A percentile compares a stretch with the other conserved stretches of the same genome.
phyloP scores from a whole-genome alignment of 305 asterid genomes.

The Fraxinus paxiana region DNA sequence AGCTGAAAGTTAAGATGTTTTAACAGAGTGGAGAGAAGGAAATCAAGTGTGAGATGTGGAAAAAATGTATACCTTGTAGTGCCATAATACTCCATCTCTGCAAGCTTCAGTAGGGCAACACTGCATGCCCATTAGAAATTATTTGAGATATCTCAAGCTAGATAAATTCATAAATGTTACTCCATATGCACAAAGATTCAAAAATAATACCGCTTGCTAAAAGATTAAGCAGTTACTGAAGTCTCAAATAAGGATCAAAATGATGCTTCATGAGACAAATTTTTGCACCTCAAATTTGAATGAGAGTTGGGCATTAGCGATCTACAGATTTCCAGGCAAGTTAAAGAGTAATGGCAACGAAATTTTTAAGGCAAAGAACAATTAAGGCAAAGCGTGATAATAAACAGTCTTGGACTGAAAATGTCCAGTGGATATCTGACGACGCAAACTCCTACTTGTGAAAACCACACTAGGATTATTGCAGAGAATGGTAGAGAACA shows the following conservation, averaged over 20 bases:
- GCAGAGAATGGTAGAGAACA: neutral
- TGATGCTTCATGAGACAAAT: neutral
- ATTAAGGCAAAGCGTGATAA: neutral
- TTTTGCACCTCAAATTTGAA: neutral
- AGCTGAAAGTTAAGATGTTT: neutral
- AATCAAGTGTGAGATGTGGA: neutral
- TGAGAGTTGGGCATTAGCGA: neutral
- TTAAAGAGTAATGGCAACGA: neutral
- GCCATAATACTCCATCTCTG: conserved; percentile 79
- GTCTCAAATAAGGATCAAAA: neutral
- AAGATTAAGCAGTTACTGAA: neutral
- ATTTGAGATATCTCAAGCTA: conserved; percentile 9
- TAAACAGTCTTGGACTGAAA: neutral
- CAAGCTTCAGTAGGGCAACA: conserved; percentile 70
- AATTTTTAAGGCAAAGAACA: neutral
- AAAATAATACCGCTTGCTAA: neutral
- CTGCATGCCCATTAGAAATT: conserved; percentile 34
- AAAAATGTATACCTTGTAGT: conserved; percentile 58
- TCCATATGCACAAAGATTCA: neutral
- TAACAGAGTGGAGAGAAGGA: neutral
- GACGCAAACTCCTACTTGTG: neutral
- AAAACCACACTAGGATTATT: neutral
- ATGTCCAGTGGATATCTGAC: neutral
- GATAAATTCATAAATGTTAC: neutral
- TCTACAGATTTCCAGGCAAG: neutral